Evolutionary conservation across 306 rosid species (phyloP), one percentile per base, ranked within the genome.

Genomic region (Malus asiatica): DNA sequence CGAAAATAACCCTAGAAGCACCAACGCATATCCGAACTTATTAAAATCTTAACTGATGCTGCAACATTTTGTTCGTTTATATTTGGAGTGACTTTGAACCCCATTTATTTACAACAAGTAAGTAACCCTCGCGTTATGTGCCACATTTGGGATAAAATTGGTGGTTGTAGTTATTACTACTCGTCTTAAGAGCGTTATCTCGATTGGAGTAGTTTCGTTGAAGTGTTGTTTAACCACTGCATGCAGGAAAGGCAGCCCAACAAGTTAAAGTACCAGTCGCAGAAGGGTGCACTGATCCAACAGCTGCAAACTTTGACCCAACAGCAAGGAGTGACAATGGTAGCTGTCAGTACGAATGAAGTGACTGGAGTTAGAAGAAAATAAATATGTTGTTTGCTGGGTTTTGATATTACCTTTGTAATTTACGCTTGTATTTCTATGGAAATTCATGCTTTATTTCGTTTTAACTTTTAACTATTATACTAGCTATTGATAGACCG

Each of bases 211-310:
- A 13, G 4, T 11, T 53, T 59, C 13, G 61, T 40, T 63, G 2
- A 60, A 27, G 4, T 59, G 61, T 60, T 71, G 18, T 18, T 46
- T 72, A 52, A 40, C 58, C 11, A 18, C 73, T 52, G 38, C 40
- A 78, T 76, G 81, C 84, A 79, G 87, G 87, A 57, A 62, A 84
- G 78, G 84, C 82, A 40, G 81, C 84, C 60, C 87, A 86, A 35
- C 82, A 83, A 79, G 78, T 78, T 76, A 77, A 81, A 4, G 70
- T 86, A 46, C 85, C 79, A 46, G 84, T 81, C 72, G 86, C 87
- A 44, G 86, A 86, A 79, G 82, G 90, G 66, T 83, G 87, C 55
- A 68, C 82, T 38, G 86, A 86, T 74, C 81, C 75, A 59, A 62
- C 77, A 65, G 82, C 87, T 14, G 8, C 62, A 78, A 76, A 83